phyloP scores from a whole-genome alignment of 1,284 basidiomycete species.

The Golubevia sp. region DNA sequence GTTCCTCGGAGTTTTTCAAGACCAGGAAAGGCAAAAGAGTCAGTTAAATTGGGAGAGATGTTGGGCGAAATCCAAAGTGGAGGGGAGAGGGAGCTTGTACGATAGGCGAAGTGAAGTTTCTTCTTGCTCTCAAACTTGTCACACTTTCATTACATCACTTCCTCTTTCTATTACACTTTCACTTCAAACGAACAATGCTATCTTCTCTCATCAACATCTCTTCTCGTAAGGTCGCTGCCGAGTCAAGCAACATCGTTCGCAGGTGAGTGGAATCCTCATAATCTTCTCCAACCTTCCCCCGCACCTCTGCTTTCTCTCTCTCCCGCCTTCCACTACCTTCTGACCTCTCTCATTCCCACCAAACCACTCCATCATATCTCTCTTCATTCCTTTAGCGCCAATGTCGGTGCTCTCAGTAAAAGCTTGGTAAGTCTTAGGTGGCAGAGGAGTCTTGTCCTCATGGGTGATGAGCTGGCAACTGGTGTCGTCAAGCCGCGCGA shows the following conservation, averaged over 20 bases:
- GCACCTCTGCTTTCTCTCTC: too few species aligned
- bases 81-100: background rate
- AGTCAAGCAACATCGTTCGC: background rate
- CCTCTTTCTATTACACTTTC: background rate
- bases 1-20: too few species aligned
- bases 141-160: background rate
- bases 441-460: constrained; percentile 10
- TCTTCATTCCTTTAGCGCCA: background rate
- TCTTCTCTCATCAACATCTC: background rate
- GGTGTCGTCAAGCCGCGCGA: constrained; percentile 10
- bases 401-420: constrained; percentile 5
- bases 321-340: too few species aligned
- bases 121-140: background rate
- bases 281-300: too few species aligned
- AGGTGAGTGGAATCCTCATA: too few species aligned
- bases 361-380: background rate
- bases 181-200: background rate
- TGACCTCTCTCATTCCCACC: too few species aligned
- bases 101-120: background rate
- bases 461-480: constrained; percentile 10
- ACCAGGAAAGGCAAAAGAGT: background rate
- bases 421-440: constrained; percentile 4
- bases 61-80: background rate
- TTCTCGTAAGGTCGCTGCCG: background rate
- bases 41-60: background rate